Evolutionary conservation across 1,284 basidiomycete genomes (phyloP), one percentile per base, ranked within the genome.

Genomic region (Irpex sp.): DNA sequence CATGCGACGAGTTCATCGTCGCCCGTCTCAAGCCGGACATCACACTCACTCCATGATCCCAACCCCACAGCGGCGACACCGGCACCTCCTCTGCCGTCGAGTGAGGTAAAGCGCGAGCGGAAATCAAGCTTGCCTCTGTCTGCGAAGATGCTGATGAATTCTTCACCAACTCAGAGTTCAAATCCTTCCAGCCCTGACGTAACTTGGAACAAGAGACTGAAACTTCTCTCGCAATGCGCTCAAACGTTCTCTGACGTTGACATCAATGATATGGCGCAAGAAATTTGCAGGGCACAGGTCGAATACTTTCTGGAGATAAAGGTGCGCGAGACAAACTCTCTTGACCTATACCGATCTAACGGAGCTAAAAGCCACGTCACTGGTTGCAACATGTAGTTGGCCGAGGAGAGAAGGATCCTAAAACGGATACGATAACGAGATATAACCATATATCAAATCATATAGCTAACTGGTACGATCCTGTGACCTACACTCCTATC

Each of bases 341-440:
- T 44, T 3, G 13, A 40, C n/a, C 5, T 47, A 7, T 26, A 9
- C 11, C 6, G 55, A 36, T 15, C 17, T 51, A 51, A 21, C n/a
- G 31, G 7, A 11, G 9, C 9, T 15, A 11, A n/a, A 31, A 93
- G 91, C 90, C 91, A 47, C 84, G 91, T 60, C 85, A 93, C 71
- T 93, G 91, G 92, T 79, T 93, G 26, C 81, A 86, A 62, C 89
- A 87, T 71, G 88, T 89, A 8, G 83, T 93, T 65, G 81, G 84
- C 38, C 82, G 85, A 21, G 85, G 85, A 55, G 85, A 84, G 71
- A 90, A 88, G 71, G 83, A 87, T 66, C 78, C 80, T 3, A 81
- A 83, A 64, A 79, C 74, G 8, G 87, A 92, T 69, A 80, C 87
- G 5, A 91, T 93, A 63, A 81, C 83, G 13, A 79, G 82, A 21